Conservation (phyloP, 768 basidiomycete species). For the Mycena chlorophos region DNA sequence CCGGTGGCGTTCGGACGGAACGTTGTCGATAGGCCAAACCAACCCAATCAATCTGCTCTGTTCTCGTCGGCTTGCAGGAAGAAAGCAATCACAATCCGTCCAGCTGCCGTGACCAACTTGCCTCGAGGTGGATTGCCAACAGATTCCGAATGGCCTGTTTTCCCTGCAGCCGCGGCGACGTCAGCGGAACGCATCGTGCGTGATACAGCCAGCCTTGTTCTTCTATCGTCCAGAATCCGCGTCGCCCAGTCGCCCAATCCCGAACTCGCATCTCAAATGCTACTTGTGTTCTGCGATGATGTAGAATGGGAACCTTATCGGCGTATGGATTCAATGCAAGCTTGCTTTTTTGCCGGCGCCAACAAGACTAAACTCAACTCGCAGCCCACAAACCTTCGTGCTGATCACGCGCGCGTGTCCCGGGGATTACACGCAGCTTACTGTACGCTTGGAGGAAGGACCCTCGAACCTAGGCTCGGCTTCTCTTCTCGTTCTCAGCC, state of each 20-base stretch:
- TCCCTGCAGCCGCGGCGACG: not conserved
- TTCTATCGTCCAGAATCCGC: not conserved
- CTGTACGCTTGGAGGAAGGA: not conserved
- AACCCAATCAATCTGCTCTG: conserved; percentile 1
- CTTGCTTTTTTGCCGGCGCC: no score
- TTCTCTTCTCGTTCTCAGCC: not conserved
- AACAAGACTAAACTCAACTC: no score
- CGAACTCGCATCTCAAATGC: not conserved
- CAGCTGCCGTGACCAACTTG: not conserved
- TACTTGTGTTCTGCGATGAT: not conserved
- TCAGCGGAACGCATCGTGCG: not conserved
- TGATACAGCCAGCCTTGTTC: not conserved
- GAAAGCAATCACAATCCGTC: not conserved
- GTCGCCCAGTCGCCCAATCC: not conserved
- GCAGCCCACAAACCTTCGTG: no score
- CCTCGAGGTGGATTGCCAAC: not conserved
- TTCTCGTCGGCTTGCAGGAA: not conserved
- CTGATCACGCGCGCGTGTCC: no score
- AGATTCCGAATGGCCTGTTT: not conserved
- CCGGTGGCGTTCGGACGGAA: no score
- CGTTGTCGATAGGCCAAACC: not conserved
- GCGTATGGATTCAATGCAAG: not conserved
- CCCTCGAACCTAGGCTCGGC: not conserved
- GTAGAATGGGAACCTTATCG: not conserved
- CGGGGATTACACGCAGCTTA: no score